Base-by-base conservation (phyloP, 1,284 basidiomycete species). In the Volvariella surrecta region DNA sequence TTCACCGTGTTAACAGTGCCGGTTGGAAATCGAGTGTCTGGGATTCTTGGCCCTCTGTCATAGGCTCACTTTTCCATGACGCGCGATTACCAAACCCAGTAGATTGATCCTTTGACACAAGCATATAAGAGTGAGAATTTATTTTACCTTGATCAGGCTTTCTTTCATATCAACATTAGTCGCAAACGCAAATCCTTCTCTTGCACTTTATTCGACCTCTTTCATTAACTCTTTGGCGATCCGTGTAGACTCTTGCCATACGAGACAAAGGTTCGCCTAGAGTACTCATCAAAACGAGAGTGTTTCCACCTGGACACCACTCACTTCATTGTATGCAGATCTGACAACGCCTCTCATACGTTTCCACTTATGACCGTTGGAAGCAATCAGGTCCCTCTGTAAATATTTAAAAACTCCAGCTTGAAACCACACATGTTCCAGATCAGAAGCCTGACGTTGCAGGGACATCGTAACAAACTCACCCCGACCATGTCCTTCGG, bases 371-470 rank as follows among this genome's bases (percentile, higher is more conserved):
- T 18, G 7, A 10, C 59, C 60, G 47, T 63, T 59, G n/a, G n/a
- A n/a, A 2, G 57, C 58, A 3, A 52, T 52, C 19, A 66, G 48
- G 16, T n/a, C n/a, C n/a, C n/a, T n/a, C n/a, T n/a, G n/a, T n/a
- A n/a, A n/a, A n/a, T n/a, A n/a, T n/a, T n/a, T n/a, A n/a, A n/a
- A n/a, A n/a, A n/a, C n/a, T n/a, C n/a, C n/a, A 64, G 53, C 41
- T 64, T 64, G 16, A 46, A 37, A n/a, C 57, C 57, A 39, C 53
- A 57, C 18, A 57, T 47, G 16, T 54, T 45, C 9, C 21, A 15
- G 10, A 18, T 18, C 24, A 39, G 30, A 31, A 9, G 9, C 30
- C 9, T 15, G 30, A 9, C 9, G 15, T 15, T 31, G 9, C 9
- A 31, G 9, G 30, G 15, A 31, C 30, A 15, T 15, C 15, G 15